Evolutionary conservation across 2,329 filamentous ascomycete genomes (phyloP).

Genomic region (Pestalotiopsis sp.): DNA sequence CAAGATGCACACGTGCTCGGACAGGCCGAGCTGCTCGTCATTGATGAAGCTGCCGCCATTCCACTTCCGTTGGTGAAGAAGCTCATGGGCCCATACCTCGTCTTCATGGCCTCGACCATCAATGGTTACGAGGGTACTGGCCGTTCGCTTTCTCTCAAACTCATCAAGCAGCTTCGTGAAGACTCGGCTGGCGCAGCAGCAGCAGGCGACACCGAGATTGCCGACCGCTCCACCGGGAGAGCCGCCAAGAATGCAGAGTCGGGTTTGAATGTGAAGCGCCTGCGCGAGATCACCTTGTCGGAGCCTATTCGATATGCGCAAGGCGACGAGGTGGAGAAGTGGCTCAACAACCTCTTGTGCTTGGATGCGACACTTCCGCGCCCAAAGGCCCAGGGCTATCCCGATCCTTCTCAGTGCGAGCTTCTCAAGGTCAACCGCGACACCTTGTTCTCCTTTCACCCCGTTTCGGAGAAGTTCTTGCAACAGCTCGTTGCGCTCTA

Average conservation of each 20-base stretch:
- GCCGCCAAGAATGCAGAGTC: conserved; percentile 65
- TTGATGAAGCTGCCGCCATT: conserved; percentile 97
- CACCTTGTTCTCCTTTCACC: conserved; percentile 96
- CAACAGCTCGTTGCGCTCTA: conserved; percentile 99
- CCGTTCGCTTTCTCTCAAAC: conserved; percentile 88
- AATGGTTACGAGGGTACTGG: conserved; percentile 98
- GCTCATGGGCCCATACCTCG: conserved; percentile 93
- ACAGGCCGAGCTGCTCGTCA: conserved; percentile 92
- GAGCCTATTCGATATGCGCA: conserved; percentile 95
- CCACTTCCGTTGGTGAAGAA: conserved; percentile 90
- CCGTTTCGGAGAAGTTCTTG: conserved; percentile 93
- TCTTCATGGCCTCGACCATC: conserved; percentile 99
- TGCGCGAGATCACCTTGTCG: conserved; percentile 88
- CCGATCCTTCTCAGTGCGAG: conserved; percentile 89
- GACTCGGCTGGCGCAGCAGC: conserved; percentile 74
- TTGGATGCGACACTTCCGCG: conserved; percentile 89
- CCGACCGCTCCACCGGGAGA: conserved; percentile 80
- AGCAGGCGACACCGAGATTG: conserved; percentile 60
- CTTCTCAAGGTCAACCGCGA: conserved; percentile 94
- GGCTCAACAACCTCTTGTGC: conserved; percentile 92
- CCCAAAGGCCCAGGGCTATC: conserved; percentile 77
- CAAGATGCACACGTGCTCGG: conserved; percentile 94
- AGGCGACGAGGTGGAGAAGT: conserved; percentile 90
- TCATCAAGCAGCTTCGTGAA: conserved; percentile 95
- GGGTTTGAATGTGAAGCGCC: conserved; percentile 69